phyloP scores from a whole-genome alignment of 805 yeast species.

The Kodamaea laetipori region DNA sequence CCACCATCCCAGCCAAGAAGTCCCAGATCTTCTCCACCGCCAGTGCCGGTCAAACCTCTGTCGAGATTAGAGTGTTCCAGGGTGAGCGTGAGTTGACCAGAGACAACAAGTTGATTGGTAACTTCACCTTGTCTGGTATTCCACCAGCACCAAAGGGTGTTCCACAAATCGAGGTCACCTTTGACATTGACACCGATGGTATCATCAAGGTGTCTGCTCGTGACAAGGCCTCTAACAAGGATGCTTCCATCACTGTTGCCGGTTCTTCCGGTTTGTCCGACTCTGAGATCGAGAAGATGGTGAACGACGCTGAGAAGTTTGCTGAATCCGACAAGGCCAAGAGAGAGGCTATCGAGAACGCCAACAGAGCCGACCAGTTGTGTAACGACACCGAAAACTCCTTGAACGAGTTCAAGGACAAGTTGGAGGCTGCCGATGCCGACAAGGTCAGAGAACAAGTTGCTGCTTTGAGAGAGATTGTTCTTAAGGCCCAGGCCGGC shows the following conservation, averaged over 20 bases:
- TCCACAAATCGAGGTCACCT: constrained; percentile 91
- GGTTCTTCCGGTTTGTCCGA: constrained; percentile 94
- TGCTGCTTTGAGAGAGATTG: constrained; percentile 61
- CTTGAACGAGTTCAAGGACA: constrained; percentile 50
- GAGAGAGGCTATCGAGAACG: constrained; percentile 79
- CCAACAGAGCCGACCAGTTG: constrained; percentile 82
- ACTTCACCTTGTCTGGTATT: constrained; percentile 92
- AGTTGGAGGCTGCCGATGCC: constrained; percentile 47
- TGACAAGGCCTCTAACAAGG: constrained; percentile 92
- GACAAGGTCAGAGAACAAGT: constrained; percentile 55
- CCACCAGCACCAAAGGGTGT: constrained; percentile 96
- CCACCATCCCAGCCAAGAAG: constrained; percentile 96
- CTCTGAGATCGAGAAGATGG: constrained; percentile 87
- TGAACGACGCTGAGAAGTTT: constrained; percentile 84
- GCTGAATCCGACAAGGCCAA: constrained; percentile 86
- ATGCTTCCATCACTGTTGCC: constrained; percentile 93
- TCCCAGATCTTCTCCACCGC: constrained; percentile 72
- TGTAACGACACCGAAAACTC: constrained; percentile 55
- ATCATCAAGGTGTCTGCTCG: constrained; percentile 93
- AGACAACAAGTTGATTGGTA: constrained; percentile 96
- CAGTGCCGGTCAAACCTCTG: constrained; percentile 36
- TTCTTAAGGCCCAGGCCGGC: constrained; percentile 65
- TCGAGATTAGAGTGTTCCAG: constrained; percentile 90
- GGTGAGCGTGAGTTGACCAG: constrained; percentile 98
- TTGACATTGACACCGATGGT: constrained; percentile 97